These are phyloP conservation scores for Candida gigantensis DNA, from an alignment of 1,139 yeast species.

Conservation along the genomic window DNA sequence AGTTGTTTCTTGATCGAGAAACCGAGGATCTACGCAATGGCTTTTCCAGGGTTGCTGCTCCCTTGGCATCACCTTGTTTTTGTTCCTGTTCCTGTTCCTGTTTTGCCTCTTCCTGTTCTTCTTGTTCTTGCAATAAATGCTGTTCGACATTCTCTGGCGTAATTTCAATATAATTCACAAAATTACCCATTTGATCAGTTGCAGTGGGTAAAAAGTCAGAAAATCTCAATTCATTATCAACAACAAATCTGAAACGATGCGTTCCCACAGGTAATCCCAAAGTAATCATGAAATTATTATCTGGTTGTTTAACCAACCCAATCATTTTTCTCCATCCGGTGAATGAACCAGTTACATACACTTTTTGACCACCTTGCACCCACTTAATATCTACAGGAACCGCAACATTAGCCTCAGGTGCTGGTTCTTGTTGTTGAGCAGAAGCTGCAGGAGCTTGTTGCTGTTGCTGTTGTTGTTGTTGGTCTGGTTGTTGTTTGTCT, in stretches of 20 bases:
- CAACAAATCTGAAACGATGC: constrained; percentile 49
- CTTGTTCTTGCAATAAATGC: constrained; percentile 26
- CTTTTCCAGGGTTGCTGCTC: constrained; percentile 5
- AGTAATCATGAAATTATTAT: constrained; percentile 39
- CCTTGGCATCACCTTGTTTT: constrained; percentile 11
- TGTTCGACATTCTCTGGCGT: constrained; percentile 42
- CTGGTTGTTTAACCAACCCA: constrained; percentile 51
- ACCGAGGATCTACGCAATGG: constrained; percentile 28
- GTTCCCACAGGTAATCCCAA: constrained; percentile 51
- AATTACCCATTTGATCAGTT: constrained; percentile 54
- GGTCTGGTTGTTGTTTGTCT: constrained; percentile 14
- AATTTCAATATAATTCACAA: constrained; percentile 50
- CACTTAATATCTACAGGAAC: constrained; percentile 84
- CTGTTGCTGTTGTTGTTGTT: constrained; percentile 17
- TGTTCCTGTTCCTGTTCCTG: constrained; percentile 17
- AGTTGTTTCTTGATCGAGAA: constrained; percentile 39
- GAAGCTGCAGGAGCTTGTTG: constrained; percentile 11
- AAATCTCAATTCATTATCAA: constrained; percentile 49
- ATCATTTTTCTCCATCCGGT: constrained; percentile 56
- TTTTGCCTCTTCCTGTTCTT: constrained; percentile 11
- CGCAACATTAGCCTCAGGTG: constrained; percentile 32
- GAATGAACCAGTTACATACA: constrained; percentile 54
- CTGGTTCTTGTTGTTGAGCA: constrained; percentile 18
- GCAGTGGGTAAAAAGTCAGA: constrained; percentile 51
- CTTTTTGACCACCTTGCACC: constrained; percentile 93